A percentile compares a stretch with the other conserved stretches of the same genome.
Conservation (phyloP, 257 asterid genomes). For the Nicotiana undulata region DNA sequence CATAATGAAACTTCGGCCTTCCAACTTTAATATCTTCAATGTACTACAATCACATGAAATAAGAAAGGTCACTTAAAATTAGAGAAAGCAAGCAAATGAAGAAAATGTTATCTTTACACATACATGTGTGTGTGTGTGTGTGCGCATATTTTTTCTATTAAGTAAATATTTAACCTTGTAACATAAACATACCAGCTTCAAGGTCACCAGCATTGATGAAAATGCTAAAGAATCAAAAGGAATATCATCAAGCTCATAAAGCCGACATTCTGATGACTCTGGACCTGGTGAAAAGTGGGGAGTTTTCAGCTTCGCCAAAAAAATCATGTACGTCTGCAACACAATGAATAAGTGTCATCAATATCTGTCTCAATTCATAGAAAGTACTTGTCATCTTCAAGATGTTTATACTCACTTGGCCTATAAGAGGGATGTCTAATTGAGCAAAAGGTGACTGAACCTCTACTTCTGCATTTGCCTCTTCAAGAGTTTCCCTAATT, state of each 20-base stretch:
- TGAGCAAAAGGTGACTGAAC: conserved; percentile 75
- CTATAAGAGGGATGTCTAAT: conserved; percentile 88
- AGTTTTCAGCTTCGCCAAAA: conserved; percentile 78
- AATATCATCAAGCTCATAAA: conserved; percentile 61
- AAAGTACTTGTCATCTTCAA: not conserved
- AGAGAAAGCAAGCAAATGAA: not conserved
- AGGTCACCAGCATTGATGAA: conserved; percentile 87
- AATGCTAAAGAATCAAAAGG: conserved; percentile 89
- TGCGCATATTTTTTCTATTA: not conserved
- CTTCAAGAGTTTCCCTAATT: conserved; percentile 89
- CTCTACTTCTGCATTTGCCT: conserved; percentile 89
- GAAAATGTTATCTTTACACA: not conserved
- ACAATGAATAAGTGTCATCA: conserved; percentile 3
- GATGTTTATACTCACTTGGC: conserved; percentile 49
- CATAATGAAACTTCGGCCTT: conserved; percentile 74
- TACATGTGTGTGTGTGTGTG: not conserved
- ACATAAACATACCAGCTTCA: conserved; percentile 52
- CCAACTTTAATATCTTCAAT: conserved; percentile 69
- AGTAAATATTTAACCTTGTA: not conserved
- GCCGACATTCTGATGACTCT: conserved; percentile 85
- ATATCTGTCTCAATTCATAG: not conserved
- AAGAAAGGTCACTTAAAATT: not conserved
- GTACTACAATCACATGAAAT: conserved; percentile 36
- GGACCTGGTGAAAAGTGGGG: conserved; percentile 86
- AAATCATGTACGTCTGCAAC: conserved; percentile 79